Conservation (phyloP, 2,329 filamentous ascomycete species). For the Sclerotinia sclerotiorum region DNA sequence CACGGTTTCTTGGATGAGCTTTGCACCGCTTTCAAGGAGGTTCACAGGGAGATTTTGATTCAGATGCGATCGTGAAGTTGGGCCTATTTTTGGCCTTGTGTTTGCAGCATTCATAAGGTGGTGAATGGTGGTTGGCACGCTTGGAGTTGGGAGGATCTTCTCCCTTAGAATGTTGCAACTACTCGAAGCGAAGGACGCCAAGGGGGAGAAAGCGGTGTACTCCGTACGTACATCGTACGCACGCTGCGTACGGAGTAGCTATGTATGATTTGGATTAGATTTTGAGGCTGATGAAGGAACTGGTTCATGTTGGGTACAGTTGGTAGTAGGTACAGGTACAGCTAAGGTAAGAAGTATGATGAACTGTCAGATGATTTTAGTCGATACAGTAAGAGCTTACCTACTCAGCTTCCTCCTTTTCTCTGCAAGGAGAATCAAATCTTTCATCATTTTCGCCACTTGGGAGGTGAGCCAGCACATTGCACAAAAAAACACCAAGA, state of each 20-base stretch:
- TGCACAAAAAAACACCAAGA: not conserved
- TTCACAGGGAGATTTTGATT: not conserved
- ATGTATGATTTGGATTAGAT: not conserved
- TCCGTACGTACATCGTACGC: not conserved
- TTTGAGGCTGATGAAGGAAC: slow-evolving; percentile 7
- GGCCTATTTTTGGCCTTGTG: not conserved
- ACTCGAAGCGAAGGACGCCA: not conserved
- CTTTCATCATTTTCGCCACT: not conserved
- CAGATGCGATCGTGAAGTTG: not conserved
- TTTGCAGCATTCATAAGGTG: slow-evolving; percentile 3
- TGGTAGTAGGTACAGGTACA: not conserved
- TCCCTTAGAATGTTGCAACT: not conserved
- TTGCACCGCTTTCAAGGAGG: not conserved
- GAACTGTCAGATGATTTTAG: slow-evolving; percentile 12
- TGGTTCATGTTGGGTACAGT: slow-evolving; percentile 4
- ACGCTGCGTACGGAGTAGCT: not conserved
- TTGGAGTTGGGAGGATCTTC: not conserved
- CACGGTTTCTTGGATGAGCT: not conserved
- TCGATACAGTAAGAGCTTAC: slow-evolving; percentile 1
- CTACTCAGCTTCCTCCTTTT: slow-evolving; percentile 6
- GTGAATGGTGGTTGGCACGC: not conserved
- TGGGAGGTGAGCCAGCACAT: slow-evolving; percentile 1
- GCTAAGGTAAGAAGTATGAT: not conserved
- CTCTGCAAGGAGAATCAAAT: not conserved
- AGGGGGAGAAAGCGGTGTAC: slow-evolving; percentile 3